Conservation (phyloP, 768 basidiomycete genomes). For the Collybiopsis luxurians region DNA sequence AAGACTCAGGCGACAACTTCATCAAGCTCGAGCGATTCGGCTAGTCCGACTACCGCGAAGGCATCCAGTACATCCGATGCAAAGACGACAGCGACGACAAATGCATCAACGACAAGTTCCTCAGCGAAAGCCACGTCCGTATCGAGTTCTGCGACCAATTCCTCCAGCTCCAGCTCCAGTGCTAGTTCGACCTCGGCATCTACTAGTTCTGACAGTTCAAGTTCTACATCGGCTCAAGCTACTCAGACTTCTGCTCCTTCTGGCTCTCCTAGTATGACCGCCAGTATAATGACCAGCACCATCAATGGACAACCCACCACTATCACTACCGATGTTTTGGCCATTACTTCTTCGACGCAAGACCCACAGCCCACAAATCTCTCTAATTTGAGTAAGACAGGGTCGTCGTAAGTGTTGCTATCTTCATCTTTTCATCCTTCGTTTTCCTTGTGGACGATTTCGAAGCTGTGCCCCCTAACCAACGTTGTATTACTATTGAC, state of each 20-base stretch:
- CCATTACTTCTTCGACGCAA: neutral
- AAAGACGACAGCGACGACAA: too few relatives aligned
- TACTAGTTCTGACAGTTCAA: neutral
- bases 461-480: too few relatives aligned
- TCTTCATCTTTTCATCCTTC: too few relatives aligned
- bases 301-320: neutral
- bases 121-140: neutral
- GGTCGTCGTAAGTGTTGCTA: too few relatives aligned
- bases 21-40: neutral
- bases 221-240: neutral
- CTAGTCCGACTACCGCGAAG: neutral
- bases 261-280: neutral
- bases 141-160: neutral
- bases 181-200: neutral
- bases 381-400: neutral
- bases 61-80: too few relatives aligned
- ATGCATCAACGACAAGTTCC: too few relatives aligned
- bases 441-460: too few relatives aligned
- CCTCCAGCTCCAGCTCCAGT: neutral
- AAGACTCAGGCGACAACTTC: neutral
- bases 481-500: too few relatives aligned
- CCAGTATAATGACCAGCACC: neutral
- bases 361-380: neutral
- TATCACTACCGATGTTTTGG: neutral
- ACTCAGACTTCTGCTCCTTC: neutral